Conservation (phyloP, 805 yeast genomes). For the Saccharomycopsis javanensis region DNA sequence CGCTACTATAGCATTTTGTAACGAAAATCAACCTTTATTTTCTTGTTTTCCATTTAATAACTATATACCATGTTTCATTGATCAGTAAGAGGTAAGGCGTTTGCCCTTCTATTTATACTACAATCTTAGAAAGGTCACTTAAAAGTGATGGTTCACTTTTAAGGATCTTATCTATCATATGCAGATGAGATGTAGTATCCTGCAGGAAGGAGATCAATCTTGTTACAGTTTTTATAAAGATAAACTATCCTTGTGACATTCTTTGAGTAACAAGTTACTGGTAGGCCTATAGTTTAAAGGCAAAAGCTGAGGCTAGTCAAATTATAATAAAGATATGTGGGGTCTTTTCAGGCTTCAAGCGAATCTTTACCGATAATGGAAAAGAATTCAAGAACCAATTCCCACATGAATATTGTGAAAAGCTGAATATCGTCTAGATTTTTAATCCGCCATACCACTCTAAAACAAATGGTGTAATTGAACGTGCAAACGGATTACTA, state of each 20-base stretch:
- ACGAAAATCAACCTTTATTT: too few species aligned
- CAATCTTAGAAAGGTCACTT: too few species aligned
- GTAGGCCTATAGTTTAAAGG: background rate
- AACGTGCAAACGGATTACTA: background rate
- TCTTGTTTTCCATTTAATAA: too few species aligned
- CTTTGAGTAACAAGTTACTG: background rate
- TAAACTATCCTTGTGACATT: background rate
- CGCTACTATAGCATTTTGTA: too few species aligned
- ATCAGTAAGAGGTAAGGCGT: too few species aligned
- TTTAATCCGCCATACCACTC: background rate
- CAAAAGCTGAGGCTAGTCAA: background rate
- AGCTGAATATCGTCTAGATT: background rate
- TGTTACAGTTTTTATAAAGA: too few species aligned
- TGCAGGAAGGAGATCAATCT: too few species aligned
- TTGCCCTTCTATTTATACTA: too few species aligned
- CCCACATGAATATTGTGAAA: background rate
- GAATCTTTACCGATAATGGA: background rate
- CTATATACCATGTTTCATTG: too few species aligned
- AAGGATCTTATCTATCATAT: too few species aligned
- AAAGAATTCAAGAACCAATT: background rate
- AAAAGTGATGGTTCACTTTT: too few species aligned
- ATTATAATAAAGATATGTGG: background rate
- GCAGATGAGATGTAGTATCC: too few species aligned
- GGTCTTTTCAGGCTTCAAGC: background rate
- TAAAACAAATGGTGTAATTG: background rate